These are phyloP conservation scores for Ceratocystis alfenasii DNA, from an alignment of 2,329 filamentous ascomycete genomes.

Conservation along the genomic window DNA sequence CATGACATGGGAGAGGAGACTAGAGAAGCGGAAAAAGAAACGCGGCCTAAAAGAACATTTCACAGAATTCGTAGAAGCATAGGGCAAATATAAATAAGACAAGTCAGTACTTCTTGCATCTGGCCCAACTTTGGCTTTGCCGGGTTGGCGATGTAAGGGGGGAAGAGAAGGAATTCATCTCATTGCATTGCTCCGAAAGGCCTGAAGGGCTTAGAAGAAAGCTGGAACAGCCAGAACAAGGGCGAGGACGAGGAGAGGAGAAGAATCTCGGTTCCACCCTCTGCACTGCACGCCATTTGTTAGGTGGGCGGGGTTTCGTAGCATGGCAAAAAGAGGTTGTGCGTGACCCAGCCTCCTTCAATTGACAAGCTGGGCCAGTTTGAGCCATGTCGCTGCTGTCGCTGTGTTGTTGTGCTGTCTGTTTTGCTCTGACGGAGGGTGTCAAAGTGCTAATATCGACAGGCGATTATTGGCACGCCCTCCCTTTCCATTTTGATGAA, in stretches of 20 bases:
- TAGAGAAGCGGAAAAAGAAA: background rate
- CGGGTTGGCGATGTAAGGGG: constrained; percentile 7
- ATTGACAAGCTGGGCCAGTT: background rate
- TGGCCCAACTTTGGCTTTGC: background rate
- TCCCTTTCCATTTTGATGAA: background rate
- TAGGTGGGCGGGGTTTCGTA: background rate
- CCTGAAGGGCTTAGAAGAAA: background rate
- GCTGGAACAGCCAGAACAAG: background rate
- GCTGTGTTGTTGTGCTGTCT: background rate
- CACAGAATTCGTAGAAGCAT: constrained; percentile 1
- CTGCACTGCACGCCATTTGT: background rate
- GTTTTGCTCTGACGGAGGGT: background rate
- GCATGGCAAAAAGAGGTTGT: background rate
- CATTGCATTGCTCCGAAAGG: background rate
- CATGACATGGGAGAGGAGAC: constrained; percentile 3
- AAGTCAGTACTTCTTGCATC: background rate
- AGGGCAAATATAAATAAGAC: background rate
- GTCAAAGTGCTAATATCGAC: background rate
- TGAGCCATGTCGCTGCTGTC: background rate
- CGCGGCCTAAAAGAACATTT: background rate
- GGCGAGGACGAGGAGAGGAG: background rate
- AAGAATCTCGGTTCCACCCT: background rate
- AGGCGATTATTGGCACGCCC: no score
- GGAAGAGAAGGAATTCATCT: background rate
- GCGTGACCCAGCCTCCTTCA: constrained; percentile 3